phyloP scores from a whole-genome alignment of 202 grass and related monocot genomes.

The Setaria italica region DNA sequence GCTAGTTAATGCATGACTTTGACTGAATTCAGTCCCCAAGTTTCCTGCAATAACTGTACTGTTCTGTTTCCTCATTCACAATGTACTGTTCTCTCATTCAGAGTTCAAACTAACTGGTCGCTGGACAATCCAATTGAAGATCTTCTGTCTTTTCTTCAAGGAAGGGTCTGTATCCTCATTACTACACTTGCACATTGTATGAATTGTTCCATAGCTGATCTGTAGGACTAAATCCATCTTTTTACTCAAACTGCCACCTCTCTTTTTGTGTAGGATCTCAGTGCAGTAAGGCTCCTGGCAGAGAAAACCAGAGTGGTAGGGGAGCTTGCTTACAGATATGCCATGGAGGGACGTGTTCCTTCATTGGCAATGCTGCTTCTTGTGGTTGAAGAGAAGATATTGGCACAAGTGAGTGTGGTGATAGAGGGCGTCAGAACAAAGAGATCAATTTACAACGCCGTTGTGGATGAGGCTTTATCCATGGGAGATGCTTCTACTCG shows the following conservation, averaged over 20 bases:
- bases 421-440: slow-evolving; percentile 59
- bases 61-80: not conserved
- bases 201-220: not conserved
- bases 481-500: slow-evolving; percentile 41
- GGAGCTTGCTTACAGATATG: slow-evolving; percentile 57
- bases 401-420: slow-evolving; percentile 45
- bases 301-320: slow-evolving; percentile 58
- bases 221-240: not conserved
- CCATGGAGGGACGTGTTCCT: slow-evolving; percentile 56
- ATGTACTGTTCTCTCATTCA: slow-evolving; percentile 22
- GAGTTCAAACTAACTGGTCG: slow-evolving; percentile 62
- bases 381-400: slow-evolving; percentile 59
- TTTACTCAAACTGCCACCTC: slow-evolving; percentile 6
- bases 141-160: slow-evolving; percentile 50
- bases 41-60: slow-evolving; percentile 33
- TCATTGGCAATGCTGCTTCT: slow-evolving; percentile 57
- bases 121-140: slow-evolving; percentile 53
- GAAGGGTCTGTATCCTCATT: slow-evolving; percentile 46
- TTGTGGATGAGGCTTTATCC: slow-evolving; percentile 65
- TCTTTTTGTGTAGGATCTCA: slow-evolving; percentile 53
- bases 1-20: not conserved
- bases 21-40: not conserved
- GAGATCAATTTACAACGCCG: slow-evolving; percentile 53
- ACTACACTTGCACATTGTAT: not conserved
- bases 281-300: slow-evolving; percentile 53